Base-by-base conservation (phyloP, 345 rosid species). In the Arabidopsis suecica region DNA sequence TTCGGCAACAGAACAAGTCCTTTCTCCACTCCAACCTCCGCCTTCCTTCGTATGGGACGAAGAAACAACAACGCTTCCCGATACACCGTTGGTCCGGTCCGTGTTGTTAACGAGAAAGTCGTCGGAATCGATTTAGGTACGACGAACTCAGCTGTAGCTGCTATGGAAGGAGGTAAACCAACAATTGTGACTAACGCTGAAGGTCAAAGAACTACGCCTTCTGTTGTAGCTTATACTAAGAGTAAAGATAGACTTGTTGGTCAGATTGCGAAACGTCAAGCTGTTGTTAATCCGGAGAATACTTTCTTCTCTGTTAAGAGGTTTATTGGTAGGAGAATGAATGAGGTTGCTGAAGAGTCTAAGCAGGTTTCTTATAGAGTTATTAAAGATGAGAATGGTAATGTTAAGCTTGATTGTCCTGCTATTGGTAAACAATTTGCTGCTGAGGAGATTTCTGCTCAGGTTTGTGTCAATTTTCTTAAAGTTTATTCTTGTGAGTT, bases 121-220 rank as follows among this genome's bases (percentile, higher is more conserved):
- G 97, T 95, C 22, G 99, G 98, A 36, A 95, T 95, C 71, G 99
- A 95, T 82, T 73, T 90, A 68, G 99, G 99, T 18, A 95, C 99
- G 9, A 95, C 98, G 5, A 95, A 95, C 70, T 95, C 99, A 20
- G 97, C 98, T 0, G 98, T 90, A 34, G 99, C 99, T 40, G 99
- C 96, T 0, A 95, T 95, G 98, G 98, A 95, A 79, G 99, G 99
- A 60, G 99, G 99, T 22, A 89, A 95, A 78, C 97, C 97, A 5
- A 95, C 99, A 34, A 95, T 95, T 55, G 93, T 95, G 9, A 88
- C 97, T 1, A 92, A 95, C 79, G 93, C 91, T 0, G 99, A 95
- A 73, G 99, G 99, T 16, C 99, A 95, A 79, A 83, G 99, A 64
- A 95, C 99, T 44, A 92, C 99, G 30, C 97, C 99, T 10, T 92